Conservation (phyloP, 2,329 filamentous ascomycete genomes). For the Xylogone sp. region DNA sequence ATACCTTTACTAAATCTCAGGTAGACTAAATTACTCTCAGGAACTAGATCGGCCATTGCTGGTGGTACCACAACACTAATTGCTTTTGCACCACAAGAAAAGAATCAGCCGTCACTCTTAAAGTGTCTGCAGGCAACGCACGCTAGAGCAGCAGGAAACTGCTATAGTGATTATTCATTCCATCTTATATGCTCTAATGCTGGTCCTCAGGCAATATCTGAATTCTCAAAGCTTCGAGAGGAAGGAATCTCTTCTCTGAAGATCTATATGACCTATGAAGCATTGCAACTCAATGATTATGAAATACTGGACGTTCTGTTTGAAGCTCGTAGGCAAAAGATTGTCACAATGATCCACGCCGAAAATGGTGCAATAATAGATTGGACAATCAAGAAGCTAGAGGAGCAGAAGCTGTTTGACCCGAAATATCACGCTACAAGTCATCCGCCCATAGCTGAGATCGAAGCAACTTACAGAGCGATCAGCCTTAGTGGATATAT, state of each 20-base stretch:
- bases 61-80: slow-evolving; percentile 46
- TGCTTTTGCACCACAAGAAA: slow-evolving; percentile 42
- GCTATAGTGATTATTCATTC: slow-evolving; percentile 46
- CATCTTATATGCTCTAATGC: slow-evolving; percentile 41
- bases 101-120: slow-evolving; percentile 39
- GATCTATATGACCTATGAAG: slow-evolving; percentile 42
- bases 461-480: slow-evolving; percentile 49
- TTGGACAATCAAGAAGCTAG: slow-evolving; percentile 50
- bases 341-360: slow-evolving; percentile 53
- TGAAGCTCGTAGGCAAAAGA: slow-evolving; percentile 36
- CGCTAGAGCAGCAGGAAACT: slow-evolving; percentile 36
- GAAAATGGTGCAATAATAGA: slow-evolving; percentile 51
- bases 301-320: slow-evolving; percentile 40
- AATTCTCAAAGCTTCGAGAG: slow-evolving; percentile 24
- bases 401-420: slow-evolving; percentile 41
- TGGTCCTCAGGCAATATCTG: slow-evolving; percentile 30
- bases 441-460: slow-evolving; percentile 45
- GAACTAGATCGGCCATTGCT: slow-evolving; percentile 40
- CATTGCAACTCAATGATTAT: slow-evolving; percentile 34
- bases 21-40: slow-evolving; percentile 19
- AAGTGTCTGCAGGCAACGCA: slow-evolving; percentile 39
- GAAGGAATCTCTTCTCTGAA: slow-evolving; percentile 39
- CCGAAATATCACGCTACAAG: slow-evolving; percentile 48
- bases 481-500: slow-evolving; percentile 47
- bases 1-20: not conserved